A percentile compares a stretch with the other conserved stretches of the same genome.
Evolutionary conservation across 2,329 filamentous ascomycete species (phyloP).

Genomic region (Orbilia blumenaviensis): DNA sequence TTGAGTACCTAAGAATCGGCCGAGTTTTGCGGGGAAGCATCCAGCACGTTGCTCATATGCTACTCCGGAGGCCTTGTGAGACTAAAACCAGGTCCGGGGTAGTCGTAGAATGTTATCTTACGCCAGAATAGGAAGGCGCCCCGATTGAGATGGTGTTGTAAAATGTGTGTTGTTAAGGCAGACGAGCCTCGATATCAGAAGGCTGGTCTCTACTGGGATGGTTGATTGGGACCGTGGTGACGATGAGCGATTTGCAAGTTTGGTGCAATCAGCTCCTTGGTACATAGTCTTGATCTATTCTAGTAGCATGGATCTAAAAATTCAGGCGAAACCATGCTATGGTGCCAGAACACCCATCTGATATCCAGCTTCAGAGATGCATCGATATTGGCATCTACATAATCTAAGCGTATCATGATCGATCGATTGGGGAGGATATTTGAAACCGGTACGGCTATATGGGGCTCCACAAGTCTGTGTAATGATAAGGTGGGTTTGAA

Average conservation of each 20-base stretch:
- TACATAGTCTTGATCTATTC: no score
- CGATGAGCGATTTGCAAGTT: constrained; percentile 22
- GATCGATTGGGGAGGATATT: no score
- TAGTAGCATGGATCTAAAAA: no score
- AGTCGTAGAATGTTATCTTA: not conserved
- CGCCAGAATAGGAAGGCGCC: constrained; percentile 26
- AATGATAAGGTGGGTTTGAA: no score
- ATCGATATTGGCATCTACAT: no score
- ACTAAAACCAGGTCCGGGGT: constrained; percentile 9
- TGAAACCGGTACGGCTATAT: no score
- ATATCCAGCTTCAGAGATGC: no score
- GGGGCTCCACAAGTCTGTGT: no score
- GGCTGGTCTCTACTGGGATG: not conserved
- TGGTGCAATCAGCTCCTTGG: not conserved
- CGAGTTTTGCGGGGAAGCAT: constrained; percentile 2
- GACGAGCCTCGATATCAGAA: not conserved
- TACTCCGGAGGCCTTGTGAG: not conserved
- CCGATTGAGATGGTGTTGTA: constrained; percentile 19
- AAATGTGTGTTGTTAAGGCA: constrained; percentile 39
- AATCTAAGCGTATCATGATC: no score
- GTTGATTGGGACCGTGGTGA: constrained; percentile 25
- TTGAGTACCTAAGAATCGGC: not conserved
- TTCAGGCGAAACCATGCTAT: no score
- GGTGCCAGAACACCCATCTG: no score
- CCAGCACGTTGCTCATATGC: no score